Evolutionary conservation across 2,329 filamentous ascomycete species (phyloP), one percentile per base, ranked within the genome.

Genomic region (Shiraia bambusicola): DNA sequence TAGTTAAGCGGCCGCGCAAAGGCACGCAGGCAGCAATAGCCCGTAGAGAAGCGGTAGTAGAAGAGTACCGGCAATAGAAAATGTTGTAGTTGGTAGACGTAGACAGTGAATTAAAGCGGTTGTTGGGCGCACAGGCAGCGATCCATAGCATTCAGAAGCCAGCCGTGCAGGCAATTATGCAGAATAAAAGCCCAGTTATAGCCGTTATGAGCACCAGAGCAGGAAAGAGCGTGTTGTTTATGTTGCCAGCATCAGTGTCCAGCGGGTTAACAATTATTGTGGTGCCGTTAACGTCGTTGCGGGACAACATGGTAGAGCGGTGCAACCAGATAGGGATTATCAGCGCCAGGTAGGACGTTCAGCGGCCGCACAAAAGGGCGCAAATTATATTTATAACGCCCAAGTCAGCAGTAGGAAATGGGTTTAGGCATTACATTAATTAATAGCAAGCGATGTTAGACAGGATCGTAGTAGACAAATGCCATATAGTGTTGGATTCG

Each of bases 201-300:
- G n/a, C n/a, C n/a, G n/a, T n/a, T n/a, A 57, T 64, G 34, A 52
- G 32, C 11, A 63, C 40, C 6, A 47, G 59, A 17, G 53, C 44
- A 13, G 49, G 59, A 4, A 62, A 62, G 48, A 61, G 55, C 32
- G 31, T 63, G 15, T 45, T 61, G 25, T 63, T 63, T 29, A 62
- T 61, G 42, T 47, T 62, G 41, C 58, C 47, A 33, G 50, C 44
- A n/a, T 54, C 39, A n/a, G 40, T 47, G 37, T 35, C 37, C 24
- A 36, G 37, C 3, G 39, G 54, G 1, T 47, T 28, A 8, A 62
- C 37, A 12, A 38, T 61, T 10, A 46, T 63, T 8, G 44, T 61
- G 1, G 49, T 61, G 8, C 59, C 43, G 37, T 49, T 62, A 30
- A 37, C 56, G 12, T 28, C 42, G 14, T 52, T 62, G 14, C 37